Evolutionary conservation across 441 rosid species (phyloP).

Genomic region (Erysimum cheiri): DNA sequence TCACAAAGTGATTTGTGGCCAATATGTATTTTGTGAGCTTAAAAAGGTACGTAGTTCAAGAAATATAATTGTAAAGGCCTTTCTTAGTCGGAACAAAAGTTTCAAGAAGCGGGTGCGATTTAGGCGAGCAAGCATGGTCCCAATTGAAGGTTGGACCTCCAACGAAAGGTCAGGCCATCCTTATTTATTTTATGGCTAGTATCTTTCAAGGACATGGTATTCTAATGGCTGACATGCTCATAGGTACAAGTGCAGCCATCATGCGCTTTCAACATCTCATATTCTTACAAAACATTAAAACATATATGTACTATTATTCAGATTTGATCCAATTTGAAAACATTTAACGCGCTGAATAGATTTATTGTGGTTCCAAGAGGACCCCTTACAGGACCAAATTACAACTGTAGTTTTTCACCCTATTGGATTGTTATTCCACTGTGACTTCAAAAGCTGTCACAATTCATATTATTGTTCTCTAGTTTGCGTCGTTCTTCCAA

Average conservation of each 20-base stretch:
- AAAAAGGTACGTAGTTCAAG: not conserved
- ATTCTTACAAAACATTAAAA: conserved; percentile 2
- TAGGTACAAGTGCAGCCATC: not conserved
- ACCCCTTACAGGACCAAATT: not conserved
- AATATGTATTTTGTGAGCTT: not conserved
- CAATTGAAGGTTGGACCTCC: too few species aligned
- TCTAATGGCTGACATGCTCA: not conserved
- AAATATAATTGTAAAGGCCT: not conserved
- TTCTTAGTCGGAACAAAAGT: not conserved
- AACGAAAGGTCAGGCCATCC: not conserved
- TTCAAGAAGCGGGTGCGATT: not conserved
- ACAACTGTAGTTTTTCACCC: conserved; percentile 13
- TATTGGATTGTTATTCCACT: not conserved
- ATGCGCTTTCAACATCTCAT: conserved; percentile 28
- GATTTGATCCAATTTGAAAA: not conserved
- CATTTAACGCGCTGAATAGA: conserved; percentile 2
- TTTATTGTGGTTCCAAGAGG: conserved; percentile 26
- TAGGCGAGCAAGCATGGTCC: too few species aligned
- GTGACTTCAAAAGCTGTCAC: conserved; percentile 2
- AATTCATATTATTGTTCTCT: not conserved
- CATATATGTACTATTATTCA: not conserved
- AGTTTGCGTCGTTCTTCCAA: conserved; percentile 15
- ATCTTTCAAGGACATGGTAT: conserved; percentile 5
- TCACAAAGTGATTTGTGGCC: not conserved
- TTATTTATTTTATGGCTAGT: not conserved